Evolutionary conservation across 2,329 filamentous ascomycete genomes (phyloP), one percentile per base, ranked within the genome.

Genomic region (Colletotrichum melonis): DNA sequence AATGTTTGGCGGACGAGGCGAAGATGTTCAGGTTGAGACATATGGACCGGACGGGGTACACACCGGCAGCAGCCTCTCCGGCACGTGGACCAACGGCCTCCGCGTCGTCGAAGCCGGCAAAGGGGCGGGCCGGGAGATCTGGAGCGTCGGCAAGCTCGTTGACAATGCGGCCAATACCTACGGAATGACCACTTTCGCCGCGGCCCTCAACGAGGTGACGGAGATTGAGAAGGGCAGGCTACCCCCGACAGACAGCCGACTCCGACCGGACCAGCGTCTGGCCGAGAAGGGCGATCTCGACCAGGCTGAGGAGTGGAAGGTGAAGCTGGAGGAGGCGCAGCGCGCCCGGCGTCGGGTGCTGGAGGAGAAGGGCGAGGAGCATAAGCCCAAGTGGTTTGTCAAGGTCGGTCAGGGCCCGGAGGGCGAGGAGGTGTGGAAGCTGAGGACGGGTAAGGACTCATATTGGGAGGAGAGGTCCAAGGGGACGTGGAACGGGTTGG

Each of bases 1-100:
- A 76, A 98, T 99, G 94, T 99, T 98, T 84, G 95, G 96, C 38
- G 97, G 97, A 16, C 92, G 97, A 69, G 93, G 93, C 74, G 97
- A 99, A 82, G 97, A 99, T 74, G 94, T 98, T 11, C 88, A 89
- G 46, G 92, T 96, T 7, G 92, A 95, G 77, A 89, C 92, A 1
- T 92, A 92, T 76, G 92, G 92, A 71, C 83, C 88, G 0, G 88
- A 92, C 68, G 95, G 94, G 54, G 83, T 85, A 28, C 87, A 91
- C 24, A 89, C 93, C 0, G 89, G 93, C 0, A 86, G 92, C 12
- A 91, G 93, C 19, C 85, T 98, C 28, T 83, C 86, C 0, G 97
- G 97, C 2, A 97, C 93, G 67, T 99, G 97, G 97, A 98, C 95
- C 0, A 86, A 87, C 2, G 88, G 90, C 2, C 87, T 99, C 6